Percentiles rank a stretch among this genome's conserved stretches.
Conservation (phyloP, 495 filamentous ascomycete genomes). For the Tuber indicum region DNA sequence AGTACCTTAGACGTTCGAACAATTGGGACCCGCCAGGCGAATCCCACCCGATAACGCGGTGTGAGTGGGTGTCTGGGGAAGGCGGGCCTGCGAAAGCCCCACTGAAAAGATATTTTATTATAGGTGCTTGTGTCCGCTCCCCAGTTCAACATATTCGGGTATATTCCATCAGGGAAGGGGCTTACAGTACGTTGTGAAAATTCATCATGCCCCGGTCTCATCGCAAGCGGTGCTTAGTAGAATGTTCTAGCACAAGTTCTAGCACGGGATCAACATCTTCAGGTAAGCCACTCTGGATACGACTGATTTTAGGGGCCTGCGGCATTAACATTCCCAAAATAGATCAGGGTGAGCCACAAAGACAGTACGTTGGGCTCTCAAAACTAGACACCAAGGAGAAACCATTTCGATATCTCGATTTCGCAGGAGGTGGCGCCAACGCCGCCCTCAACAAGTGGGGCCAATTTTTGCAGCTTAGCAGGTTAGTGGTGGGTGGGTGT, state of each 20-base stretch:
- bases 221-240: too few species aligned
- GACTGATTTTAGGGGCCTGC: neutral
- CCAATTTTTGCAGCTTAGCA: neutral
- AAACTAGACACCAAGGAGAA: neutral
- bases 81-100: too few species aligned
- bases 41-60: too few species aligned
- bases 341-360: neutral
- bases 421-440: neutral
- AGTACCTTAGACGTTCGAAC: too few species aligned
- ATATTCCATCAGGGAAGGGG: neutral
- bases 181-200: neutral
- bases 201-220: neutral
- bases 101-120: neutral
- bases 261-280: neutral
- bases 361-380: neutral
- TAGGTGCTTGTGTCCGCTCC: neutral
- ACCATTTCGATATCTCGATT: neutral
- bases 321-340: neutral
- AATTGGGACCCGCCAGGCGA: too few species aligned
- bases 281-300: neutral
- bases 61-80: too few species aligned
- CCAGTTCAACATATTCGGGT: neutral
- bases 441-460: conserved; percentile 1
- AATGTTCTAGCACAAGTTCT: neutral
- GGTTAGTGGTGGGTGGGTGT: neutral